A percentile compares a stretch with the other conserved stretches of the same genome.
These are phyloP conservation scores for Plenodomus lindquistii DNA, from an alignment of 2,329 filamentous ascomycete species.

Conservation along the genomic window DNA sequence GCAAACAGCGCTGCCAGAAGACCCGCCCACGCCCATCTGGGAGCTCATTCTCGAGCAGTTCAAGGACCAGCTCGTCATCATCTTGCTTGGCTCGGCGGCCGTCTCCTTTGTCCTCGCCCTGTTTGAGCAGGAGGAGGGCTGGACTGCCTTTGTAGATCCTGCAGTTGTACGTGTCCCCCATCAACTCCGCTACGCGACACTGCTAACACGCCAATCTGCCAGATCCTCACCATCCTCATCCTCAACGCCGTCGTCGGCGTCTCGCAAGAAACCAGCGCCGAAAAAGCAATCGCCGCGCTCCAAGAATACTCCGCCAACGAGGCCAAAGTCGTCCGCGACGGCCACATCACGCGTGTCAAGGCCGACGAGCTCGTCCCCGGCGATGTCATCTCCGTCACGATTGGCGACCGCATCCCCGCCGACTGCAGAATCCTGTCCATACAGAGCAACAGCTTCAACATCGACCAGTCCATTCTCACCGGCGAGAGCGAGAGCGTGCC, in stretches of 20 bases:
- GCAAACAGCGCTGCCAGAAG: conserved; percentile 71
- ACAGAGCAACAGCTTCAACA: conserved; percentile 94
- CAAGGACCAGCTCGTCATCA: conserved; percentile 97
- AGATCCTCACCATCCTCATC: conserved; percentile 96
- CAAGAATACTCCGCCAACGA: conserved; percentile 99
- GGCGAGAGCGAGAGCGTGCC: conserved; percentile 96
- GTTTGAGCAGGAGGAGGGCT: conserved; percentile 90
- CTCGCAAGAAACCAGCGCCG: conserved; percentile 96
- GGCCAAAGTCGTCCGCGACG: conserved; percentile 88
- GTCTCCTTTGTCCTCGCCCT: conserved; percentile 92
- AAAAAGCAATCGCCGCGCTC: conserved; percentile 96
- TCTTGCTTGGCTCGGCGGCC: conserved; percentile 87
- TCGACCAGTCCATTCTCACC: conserved; percentile 96
- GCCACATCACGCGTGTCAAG: conserved; percentile 79
- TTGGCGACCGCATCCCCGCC: conserved; percentile 91
- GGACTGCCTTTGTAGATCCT: conserved; percentile 97
- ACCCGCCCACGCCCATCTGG: conserved; percentile 95
- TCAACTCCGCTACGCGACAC: conserved; percentile 3
- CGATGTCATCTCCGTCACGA: conserved; percentile 83
- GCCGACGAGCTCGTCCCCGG: conserved; percentile 97
- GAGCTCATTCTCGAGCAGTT: conserved; percentile 97
- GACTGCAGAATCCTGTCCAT: conserved; percentile 90
- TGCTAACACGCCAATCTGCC: conserved; percentile 11
- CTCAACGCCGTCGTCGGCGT: conserved; percentile 97
- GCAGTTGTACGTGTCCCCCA: conserved; percentile 71